Evolutionary conservation across 352 stramenopile genomes (phyloP).

Genomic region (Phytophthora pinifolia): DNA sequence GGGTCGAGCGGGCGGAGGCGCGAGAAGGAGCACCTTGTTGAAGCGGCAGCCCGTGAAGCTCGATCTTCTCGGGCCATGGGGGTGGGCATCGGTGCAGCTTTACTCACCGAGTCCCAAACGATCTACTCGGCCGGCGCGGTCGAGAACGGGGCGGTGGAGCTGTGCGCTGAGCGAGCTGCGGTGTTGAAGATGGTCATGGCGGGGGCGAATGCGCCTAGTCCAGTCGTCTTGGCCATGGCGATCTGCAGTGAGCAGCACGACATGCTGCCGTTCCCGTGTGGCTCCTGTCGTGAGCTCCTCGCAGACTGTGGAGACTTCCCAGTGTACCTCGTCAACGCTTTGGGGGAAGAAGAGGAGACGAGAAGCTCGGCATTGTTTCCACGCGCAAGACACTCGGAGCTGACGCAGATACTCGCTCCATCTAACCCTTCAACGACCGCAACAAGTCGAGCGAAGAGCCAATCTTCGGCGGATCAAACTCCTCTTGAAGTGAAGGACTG

Average conservation of each 20-base stretch:
- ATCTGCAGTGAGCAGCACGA: slow-evolving; percentile 58
- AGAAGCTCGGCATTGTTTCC: slow-evolving; percentile 64
- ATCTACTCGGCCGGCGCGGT: slow-evolving; percentile 44
- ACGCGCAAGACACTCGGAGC: slow-evolving; percentile 34
- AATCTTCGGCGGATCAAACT: slow-evolving; percentile 1
- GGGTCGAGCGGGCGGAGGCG: slow-evolving; percentile 30
- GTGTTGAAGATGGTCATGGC: slow-evolving; percentile 51
- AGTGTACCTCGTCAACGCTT: slow-evolving; percentile 61
- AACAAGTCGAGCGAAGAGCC: background rate
- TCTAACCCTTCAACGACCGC: slow-evolving; percentile 1
- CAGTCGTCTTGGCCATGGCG: slow-evolving; percentile 46
- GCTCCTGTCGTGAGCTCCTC: slow-evolving; percentile 67
- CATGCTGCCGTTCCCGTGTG: slow-evolving; percentile 62
- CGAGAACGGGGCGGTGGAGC: slow-evolving; percentile 38
- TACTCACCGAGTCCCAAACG: slow-evolving; percentile 47
- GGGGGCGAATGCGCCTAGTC: background rate
- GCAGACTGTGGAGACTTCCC: slow-evolving; percentile 74
- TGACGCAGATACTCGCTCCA: slow-evolving; percentile 18
- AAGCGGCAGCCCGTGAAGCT: slow-evolving; percentile 44
- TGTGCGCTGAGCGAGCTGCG: slow-evolving; percentile 61
- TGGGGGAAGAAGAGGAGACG: slow-evolving; percentile 52
- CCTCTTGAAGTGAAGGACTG: slow-evolving; percentile 54
- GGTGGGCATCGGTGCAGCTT: slow-evolving; percentile 47
- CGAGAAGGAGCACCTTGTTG: slow-evolving; percentile 54
- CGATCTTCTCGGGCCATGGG: slow-evolving; percentile 25